Evolutionary conservation across 2,329 filamentous ascomycete species (phyloP).

Genomic region (Dothistroma septosporum): DNA sequence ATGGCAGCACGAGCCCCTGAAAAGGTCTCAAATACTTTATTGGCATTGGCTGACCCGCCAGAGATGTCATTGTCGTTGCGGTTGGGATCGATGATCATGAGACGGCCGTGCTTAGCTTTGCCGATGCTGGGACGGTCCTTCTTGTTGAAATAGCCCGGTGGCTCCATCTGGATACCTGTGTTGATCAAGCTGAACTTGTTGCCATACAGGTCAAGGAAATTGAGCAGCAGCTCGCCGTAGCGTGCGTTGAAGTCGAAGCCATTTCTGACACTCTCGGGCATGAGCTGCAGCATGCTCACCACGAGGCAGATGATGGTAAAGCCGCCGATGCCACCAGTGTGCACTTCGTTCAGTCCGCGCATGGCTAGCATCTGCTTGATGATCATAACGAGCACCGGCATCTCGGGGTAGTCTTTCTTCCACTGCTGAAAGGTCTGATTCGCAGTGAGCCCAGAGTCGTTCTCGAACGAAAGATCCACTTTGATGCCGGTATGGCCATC

Average conservation of each 20-base stretch:
- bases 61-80: constrained; percentile 81
- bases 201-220: constrained; percentile 88
- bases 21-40: constrained; percentile 66
- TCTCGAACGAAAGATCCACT: constrained; percentile 94
- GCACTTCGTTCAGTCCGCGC: constrained; percentile 85
- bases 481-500: constrained; percentile 73
- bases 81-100: constrained; percentile 92
- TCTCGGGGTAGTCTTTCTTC: constrained; percentile 73
- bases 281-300: constrained; percentile 77
- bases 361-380: constrained; percentile 92
- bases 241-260: constrained; percentile 60
- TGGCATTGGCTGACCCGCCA: constrained; percentile 71
- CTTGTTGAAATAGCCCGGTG: constrained; percentile 73
- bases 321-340: constrained; percentile 84
- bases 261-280: constrained; percentile 64
- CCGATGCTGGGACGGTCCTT: constrained; percentile 43
- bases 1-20: constrained; percentile 58
- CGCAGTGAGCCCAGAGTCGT: constrained; percentile 73
- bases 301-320: constrained; percentile 94
- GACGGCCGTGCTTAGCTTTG: constrained; percentile 57
- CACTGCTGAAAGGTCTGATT: constrained; percentile 76
- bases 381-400: constrained; percentile 80
- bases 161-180: constrained; percentile 71
- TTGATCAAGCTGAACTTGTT: constrained; percentile 67
- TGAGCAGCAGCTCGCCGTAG: constrained; percentile 74